Evolutionary conservation across 1,284 basidiomycete species (phyloP), one percentile per base, ranked within the genome.

Genomic region (Ceratobasidium sp.): DNA sequence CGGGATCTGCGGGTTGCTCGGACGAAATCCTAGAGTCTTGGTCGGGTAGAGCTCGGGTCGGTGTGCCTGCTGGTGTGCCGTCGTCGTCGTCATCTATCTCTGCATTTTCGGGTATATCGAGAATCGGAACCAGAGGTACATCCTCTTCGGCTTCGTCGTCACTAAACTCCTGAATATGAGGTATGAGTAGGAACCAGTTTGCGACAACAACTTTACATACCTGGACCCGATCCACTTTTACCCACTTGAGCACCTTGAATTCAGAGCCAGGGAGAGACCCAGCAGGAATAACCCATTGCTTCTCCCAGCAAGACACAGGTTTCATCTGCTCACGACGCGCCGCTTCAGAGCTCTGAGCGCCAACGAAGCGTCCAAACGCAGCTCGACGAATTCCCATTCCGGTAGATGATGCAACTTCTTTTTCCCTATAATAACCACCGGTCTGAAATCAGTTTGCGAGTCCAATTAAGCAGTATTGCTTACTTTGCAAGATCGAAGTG

Each of bases 201-300:
- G 20, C 12, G 27, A 41, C 55, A 10, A 30, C 12, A n/a, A 14
- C 12, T 14, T 27, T 44, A 65, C 62, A 41, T 55, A 79, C 79
- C 77, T 79, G 79, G 12, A 64, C 68, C n/a, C 64, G 71, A 35
- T 79, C 77, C 6, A 75, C 75, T 48, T 79, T 78, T 6, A 79
- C 79, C 79, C 79, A 79, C 48, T 78, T 79, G 4, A 79, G 35
- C 8, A 79, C 79, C 59, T 79, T 79, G 41, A 78, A 79, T 46
- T 77, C 78, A n/a, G 79, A 79, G 23, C 66, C 79, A 41, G 79
- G 79, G 1, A 66, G 65, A 57, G 77, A 73, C 52, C 79, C 79
- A 18, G 70, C 54, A 35, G 79, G 79, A 12, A 77, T 57, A 38
- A 79, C 77, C 79, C 79, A 79, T 62, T 79, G 79, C 59, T 79